A percentile compares a stretch with the other conserved stretches of the same genome.
phyloP scores from a whole-genome alignment of 805 yeast species.

The Spathaspora sp. region DNA sequence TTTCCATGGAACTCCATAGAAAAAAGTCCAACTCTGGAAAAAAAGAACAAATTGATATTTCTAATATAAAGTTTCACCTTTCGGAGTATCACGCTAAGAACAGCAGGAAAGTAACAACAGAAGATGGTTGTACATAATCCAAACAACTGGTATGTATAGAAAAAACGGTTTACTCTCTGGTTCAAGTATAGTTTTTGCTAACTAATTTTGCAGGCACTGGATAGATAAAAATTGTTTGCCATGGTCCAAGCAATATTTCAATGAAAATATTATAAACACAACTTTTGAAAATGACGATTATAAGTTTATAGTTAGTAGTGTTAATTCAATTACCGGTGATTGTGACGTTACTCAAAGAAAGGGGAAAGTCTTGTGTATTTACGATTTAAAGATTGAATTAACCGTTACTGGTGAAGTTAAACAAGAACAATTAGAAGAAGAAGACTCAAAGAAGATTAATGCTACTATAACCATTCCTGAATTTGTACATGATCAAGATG shows the following conservation, averaged over 20 bases:
- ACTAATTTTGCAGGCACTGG: conserved; percentile 51
- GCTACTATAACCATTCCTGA: conserved; percentile 57
- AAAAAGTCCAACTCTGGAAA: not conserved
- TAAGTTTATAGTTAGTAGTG: conserved; percentile 29
- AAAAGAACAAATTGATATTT: not conserved
- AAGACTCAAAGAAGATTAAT: conserved; percentile 16
- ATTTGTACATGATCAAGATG: conserved; percentile 74
- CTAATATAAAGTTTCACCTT: not conserved
- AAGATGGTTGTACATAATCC: conserved; percentile 68
- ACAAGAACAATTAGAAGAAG: conserved; percentile 20
- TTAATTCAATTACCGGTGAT: conserved; percentile 56
- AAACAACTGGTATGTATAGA: conserved; percentile 53
- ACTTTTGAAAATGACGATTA: conserved; percentile 20
- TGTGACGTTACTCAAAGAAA: conserved; percentile 83
- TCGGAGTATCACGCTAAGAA: too few relatives aligned
- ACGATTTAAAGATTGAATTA: conserved; percentile 58
- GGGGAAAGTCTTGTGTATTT: conserved; percentile 74
- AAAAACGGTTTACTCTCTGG: not conserved
- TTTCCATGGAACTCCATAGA: conserved; percentile 2
- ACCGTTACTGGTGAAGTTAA: conserved; percentile 35
- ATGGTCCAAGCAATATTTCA: conserved; percentile 55
- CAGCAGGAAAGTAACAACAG: not conserved
- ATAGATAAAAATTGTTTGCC: conserved; percentile 64
- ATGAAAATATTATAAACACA: conserved; percentile 32
- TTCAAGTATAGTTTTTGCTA: not conserved